Percentiles rank a stretch among this genome's conserved stretches.
Conservation (phyloP, 1,284 basidiomycete species). For the Sporisorium iseilematis-ciliati region DNA sequence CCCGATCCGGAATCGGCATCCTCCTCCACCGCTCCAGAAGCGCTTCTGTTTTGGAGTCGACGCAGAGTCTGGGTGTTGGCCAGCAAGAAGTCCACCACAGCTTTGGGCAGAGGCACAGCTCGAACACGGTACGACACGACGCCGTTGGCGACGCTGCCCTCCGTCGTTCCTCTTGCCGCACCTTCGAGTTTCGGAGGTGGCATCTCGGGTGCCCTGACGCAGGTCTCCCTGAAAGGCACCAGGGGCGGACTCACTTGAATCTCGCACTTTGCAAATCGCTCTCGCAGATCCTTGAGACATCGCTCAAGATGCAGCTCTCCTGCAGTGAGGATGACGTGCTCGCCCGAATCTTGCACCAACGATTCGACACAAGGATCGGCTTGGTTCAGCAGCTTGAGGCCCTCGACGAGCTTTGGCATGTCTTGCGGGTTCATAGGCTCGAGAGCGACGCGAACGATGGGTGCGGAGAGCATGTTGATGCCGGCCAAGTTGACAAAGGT, state of each 20-base stretch:
- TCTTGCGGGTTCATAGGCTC: conserved; percentile 88
- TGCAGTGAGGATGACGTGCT: conserved; percentile 95
- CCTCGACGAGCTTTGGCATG: conserved; percentile 89
- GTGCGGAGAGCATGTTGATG: conserved; percentile 73
- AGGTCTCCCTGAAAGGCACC: conserved; percentile 97
- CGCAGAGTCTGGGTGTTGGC: conserved; percentile 76
- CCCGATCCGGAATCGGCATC: conserved; percentile 20
- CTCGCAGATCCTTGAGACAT: conserved; percentile 92
- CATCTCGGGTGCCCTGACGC: conserved; percentile 81
- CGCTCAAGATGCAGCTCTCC: conserved; percentile 97
- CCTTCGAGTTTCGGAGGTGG: conserved; percentile 81
- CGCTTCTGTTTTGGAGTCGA: conserved; percentile 53
- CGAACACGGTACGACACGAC: conserved; percentile 86
- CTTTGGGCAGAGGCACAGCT: conserved; percentile 81
- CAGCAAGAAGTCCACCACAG: conserved; percentile 80
- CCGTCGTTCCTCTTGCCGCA: conserved; percentile 82
- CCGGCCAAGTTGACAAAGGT: conserved; percentile 64
- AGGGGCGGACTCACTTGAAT: conserved; percentile 95
- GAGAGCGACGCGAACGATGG: conserved; percentile 94
- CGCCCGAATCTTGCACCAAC: conserved; percentile 95
- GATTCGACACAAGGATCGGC: conserved; percentile 98
- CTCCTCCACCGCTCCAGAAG: conserved; percentile 44
- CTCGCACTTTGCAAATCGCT: conserved; percentile 91
- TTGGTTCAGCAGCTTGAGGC: conserved; percentile 89
- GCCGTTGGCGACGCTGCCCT: conserved; percentile 78